Percentiles rank a stretch among this genome's conserved stretches.
These are phyloP conservation scores for Sporothrix brasiliensis DNA, from an alignment of 2,329 filamentous ascomycete genomes.

Conservation along the genomic window DNA sequence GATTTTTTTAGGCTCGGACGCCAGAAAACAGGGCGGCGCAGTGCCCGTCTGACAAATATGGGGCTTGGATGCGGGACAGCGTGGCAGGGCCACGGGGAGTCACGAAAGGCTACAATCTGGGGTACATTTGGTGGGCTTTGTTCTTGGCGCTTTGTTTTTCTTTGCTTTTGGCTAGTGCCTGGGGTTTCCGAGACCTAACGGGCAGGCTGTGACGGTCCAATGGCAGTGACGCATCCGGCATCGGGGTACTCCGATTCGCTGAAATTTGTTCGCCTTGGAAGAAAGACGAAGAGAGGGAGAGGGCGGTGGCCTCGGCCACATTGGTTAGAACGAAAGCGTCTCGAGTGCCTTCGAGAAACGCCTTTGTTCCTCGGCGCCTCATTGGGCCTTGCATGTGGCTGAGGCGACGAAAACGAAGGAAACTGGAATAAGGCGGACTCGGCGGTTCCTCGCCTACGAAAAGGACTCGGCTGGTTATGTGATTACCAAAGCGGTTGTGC, in stretches of 20 bases:
- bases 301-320: no score
- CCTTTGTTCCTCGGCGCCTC: background rate
- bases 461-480: background rate
- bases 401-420: background rate
- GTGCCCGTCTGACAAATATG: constrained; percentile 16
- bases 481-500: background rate
- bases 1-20: background rate
- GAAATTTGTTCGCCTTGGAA: background rate
- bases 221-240: constrained; percentile 18
- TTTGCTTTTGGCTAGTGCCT: background rate
- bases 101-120: constrained; percentile 1
- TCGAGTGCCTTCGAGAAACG: background rate
- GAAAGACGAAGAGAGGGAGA: background rate
- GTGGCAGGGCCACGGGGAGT: background rate
- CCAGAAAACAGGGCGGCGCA: constrained; percentile 20
- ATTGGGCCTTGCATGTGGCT: constrained; percentile 9
- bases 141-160: background rate
- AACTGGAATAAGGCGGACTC: constrained; percentile 8
- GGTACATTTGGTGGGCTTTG: background rate
- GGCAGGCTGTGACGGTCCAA: constrained; percentile 5
- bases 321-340: background rate
- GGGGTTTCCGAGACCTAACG: constrained; percentile 6
- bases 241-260: constrained; percentile 10
- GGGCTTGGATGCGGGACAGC: constrained; percentile 9
- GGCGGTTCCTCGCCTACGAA: background rate